phyloP scores from a whole-genome alignment of 805 yeast species.

The Phaffomyces opuntiae region DNA sequence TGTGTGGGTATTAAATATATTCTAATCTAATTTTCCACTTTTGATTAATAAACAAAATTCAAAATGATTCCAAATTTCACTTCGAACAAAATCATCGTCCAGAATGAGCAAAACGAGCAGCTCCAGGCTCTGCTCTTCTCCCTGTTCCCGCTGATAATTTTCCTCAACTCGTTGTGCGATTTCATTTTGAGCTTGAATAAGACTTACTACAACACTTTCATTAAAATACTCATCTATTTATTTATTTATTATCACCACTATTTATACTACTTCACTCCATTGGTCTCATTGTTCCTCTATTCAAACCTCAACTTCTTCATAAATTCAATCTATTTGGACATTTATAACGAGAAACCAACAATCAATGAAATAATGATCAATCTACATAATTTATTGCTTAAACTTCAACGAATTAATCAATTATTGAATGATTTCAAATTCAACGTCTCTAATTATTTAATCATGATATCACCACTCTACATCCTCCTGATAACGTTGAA shows the following conservation, averaged over 20 bases:
- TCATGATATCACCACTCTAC: constrained; percentile 5
- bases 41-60: background rate
- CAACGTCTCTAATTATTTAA: constrained; percentile 4
- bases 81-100: background rate
- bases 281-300: constrained; percentile 2
- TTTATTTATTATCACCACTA: constrained; percentile 1
- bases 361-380: constrained; percentile 3
- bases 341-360: constrained; percentile 5
- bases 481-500: constrained; percentile 2
- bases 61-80: constrained; percentile 5
- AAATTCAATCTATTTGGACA: constrained; percentile 6
- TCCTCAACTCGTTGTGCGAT: constrained; percentile 1
- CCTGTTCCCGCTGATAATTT: constrained; percentile 2
- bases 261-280: constrained; percentile 1
- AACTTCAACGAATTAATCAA: background rate
- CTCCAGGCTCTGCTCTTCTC: constrained; percentile 5
- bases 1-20: too few relatives aligned
- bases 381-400: constrained; percentile 3
- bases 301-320: constrained; percentile 5
- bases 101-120: constrained; percentile 2
- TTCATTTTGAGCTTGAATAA: constrained; percentile 2
- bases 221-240: constrained; percentile 3
- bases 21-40: background rate
- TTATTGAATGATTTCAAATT: background rate
- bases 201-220: constrained; percentile 5